Base-by-base conservation (phyloP, 768 basidiomycete genomes). In the Mycena galopus region DNA sequence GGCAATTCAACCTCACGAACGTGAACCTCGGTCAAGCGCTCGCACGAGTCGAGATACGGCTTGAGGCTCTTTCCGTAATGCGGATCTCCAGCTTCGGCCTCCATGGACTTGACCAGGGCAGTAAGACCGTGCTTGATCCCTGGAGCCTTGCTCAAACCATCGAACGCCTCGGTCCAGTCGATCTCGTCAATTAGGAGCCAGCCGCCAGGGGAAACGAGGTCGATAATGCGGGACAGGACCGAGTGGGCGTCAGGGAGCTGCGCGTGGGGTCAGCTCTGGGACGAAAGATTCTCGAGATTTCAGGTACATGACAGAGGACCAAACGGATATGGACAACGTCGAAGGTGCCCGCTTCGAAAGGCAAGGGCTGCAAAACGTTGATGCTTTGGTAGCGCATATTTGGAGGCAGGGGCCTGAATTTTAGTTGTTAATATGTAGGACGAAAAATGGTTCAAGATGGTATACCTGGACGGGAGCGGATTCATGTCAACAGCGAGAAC, bases 171-270 rank as follows among this genome's bases (percentile, higher is more conserved):
- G 12, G 19, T 4, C 35, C 59, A 30, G 33, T 67, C 66, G 21
- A 68, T 63, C 17, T 79, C 78, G 21, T 78, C 78, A 63, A 79
- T 30, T 44, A 79, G 70, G 23, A 79, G 72, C 74, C 77, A 78
- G 27, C 78, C 79, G 10, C 78, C 77, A 4, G 78, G 79, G 35
- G 67, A 72, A 64, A 79, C 69, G 30, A 78, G 73, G 47, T 69
- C 56, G 37, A 70, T 67, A 17, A 75, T 69, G 39, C 74, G 76
- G 25, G 50, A 27, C 19, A 79, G 67, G 23, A 68, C 61, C 12
- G 61, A 62, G 53, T 69, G 69, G 11, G 67, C 74, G n/a, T 75
- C 47, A 2, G 77, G 77, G 12, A 79, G 72, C 77, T 78, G 42
- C 12, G 10, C 78, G 70, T 74, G 4, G 4, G 27, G 50, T 47